A percentile compares a stretch with the other conserved stretches of the same genome.
These are phyloP conservation scores for Suillus weaverae DNA, from an alignment of 768 basidiomycete species.

Conservation along the genomic window DNA sequence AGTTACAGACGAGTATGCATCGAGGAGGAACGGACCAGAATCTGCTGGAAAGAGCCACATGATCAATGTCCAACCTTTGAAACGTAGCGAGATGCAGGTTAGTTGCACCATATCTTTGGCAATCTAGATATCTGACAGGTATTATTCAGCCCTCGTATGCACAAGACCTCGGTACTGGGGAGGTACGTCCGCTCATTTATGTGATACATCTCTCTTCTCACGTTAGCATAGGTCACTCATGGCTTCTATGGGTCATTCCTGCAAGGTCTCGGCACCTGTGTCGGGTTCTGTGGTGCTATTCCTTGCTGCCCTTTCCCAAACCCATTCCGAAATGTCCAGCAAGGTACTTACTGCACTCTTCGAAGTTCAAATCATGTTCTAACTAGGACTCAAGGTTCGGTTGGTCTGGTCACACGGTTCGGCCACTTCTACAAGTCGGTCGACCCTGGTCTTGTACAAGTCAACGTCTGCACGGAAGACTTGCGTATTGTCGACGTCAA, in stretches of 20 bases:
- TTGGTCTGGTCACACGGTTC: conserved; percentile 90
- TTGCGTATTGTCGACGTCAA: conserved; percentile 90
- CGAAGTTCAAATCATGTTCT: conserved; percentile 14
- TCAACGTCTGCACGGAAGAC: conserved; percentile 93
- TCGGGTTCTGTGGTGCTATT: conserved; percentile 73
- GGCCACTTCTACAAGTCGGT: conserved; percentile 97
- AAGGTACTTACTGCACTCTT: conserved; percentile 49
- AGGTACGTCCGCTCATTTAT: conserved; percentile 35
- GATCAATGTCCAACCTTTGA: conserved; percentile 83
- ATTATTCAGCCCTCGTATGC: conserved; percentile 78
- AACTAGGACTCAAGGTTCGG: conserved; percentile 56
- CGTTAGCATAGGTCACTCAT: conserved; percentile 61
- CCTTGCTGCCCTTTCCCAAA: conserved; percentile 87
- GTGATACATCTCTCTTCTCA: conserved; percentile 3
- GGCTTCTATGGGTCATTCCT: conserved; percentile 84
- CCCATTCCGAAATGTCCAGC: conserved; percentile 81
- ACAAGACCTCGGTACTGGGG: conserved; percentile 77
- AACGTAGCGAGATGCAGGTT: conserved; percentile 84
- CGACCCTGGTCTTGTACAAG: conserved; percentile 87
- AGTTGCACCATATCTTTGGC: conserved; percentile 24
- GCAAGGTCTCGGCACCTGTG: conserved; percentile 61
- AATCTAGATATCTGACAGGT: neutral
- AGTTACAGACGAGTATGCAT: conserved; percentile 67
- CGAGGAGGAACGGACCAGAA: conserved; percentile 31
- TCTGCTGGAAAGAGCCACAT: conserved; percentile 39